Base-by-base conservation (phyloP, 768 basidiomycete genomes). In the Tulasnella sp. region DNA sequence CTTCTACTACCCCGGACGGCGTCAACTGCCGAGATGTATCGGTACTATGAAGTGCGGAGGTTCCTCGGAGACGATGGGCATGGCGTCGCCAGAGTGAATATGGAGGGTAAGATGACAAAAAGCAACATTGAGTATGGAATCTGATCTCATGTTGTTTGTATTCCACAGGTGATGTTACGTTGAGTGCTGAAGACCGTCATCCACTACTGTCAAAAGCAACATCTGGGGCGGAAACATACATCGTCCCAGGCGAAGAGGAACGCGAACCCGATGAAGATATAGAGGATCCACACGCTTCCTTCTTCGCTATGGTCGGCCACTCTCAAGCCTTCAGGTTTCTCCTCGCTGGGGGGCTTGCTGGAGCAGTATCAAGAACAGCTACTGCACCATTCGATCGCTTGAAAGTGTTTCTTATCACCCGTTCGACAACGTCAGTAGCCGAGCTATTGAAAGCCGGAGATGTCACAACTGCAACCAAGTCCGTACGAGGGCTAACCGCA, bases 301-400 rank as follows among this genome's bases (percentile, higher is more conserved):
- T 59, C 9, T 59, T 59, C 45, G 75, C 73, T 62, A 80, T 81
- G 71, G 71, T 91, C 21, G 85, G 81, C 61, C 80, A 81, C 3
- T 76, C 78, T 60, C 82, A 85, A 0, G 86, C 95, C 9, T 74
- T 93, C 72, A 88, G 85, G 68, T 99, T 95, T 72, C 78, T 99
- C 45, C 72, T 91, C 11, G 96, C 96, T 4, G 96, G 96, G 34
- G 96, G 96, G 13, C 74, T 94, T 9, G 96, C 96, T 13, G 96
- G 96, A 60, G 90, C 88, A 63, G 96, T 97, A 27, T 98, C 95
- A 13, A 80, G 96, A 65, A 88, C 94, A 47, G 93, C 90, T 61
- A 99, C 96, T 0, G 96, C 96, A 4, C 96, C 96, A 0, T 98
- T 97, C 65, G 96, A 99, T 74, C 83, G 96, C 56, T 76, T 99